Percentiles rank a stretch among this genome's conserved stretches.
These are phyloP conservation scores for Elaeis oleifera DNA, from an alignment of 202 grass and related monocot genomes.

Conservation along the genomic window DNA sequence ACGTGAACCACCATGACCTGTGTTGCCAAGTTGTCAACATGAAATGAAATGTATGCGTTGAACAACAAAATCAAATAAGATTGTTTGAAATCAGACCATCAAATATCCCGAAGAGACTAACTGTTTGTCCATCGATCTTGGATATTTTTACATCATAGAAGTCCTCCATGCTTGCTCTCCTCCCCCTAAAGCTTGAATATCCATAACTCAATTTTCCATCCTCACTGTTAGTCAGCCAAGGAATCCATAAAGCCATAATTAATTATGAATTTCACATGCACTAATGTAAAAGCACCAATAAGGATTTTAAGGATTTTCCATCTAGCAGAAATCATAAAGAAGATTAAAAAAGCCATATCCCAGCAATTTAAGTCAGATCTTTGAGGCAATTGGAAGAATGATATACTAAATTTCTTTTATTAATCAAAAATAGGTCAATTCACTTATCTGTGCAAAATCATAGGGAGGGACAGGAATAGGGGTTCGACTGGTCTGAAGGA, in stretches of 20 bases:
- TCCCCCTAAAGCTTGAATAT: conserved; percentile 62
- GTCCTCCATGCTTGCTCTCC: conserved; percentile 76
- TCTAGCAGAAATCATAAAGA: no score
- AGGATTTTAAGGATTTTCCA: no score
- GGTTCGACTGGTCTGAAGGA: no score
- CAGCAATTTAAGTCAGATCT: no score
- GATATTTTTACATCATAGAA: conserved; percentile 58
- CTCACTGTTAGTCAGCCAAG: conserved; percentile 43
- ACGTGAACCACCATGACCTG: conserved; percentile 70
- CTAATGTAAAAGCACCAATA: no score
- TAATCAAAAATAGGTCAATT: no score
- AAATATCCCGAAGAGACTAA: conserved; percentile 73
- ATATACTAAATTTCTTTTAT: no score
- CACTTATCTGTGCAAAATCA: no score
- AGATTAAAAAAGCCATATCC: no score
- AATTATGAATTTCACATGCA: no score
- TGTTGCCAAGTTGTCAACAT: conserved; percentile 19
- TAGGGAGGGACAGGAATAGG: no score
- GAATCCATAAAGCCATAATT: background rate
- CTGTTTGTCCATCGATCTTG: conserved; percentile 35
- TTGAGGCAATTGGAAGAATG: no score
- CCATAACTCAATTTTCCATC: conserved; percentile 60
- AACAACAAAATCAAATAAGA: conserved; percentile 10
- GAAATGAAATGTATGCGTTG: background rate
- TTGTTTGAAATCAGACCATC: conserved; percentile 48